Evolutionary conservation across 306 rosid species (phyloP), one percentile per base, ranked within the genome.

Genomic region (Medicago ruthenica): DNA sequence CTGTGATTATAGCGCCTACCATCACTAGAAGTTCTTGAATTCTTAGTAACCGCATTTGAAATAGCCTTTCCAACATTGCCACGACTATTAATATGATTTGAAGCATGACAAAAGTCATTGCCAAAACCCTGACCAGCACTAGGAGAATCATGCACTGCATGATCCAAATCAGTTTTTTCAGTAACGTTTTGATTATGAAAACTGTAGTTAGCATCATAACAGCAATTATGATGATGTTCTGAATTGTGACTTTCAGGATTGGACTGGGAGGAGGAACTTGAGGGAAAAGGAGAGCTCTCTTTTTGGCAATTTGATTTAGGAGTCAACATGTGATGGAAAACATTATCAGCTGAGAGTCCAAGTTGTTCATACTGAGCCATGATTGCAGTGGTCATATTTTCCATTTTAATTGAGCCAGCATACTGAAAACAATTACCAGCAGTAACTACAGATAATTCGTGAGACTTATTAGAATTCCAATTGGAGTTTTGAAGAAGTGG

Each of bases 241-340:
- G 88, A 83, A 66, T 62, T 45, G 70, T 76, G 76, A 79, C 74
- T 72, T 36, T 85, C 84, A 41, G 76, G 67, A 82, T 81, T 73
- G 45, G 83, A 78, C 13, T 63, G 87, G n/a, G 68, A 41, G 3
- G 82, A 78, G 44, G 68, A 31, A 75, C 75, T 59, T 12, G 73
- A n/a, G 57, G 84, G 83, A 77, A 83, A 71, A 72, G 85, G 82
- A 27, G 87, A 79, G 74, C 81, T 61, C 42, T 84, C 89, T 67
- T 51, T 74, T 62, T 62, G 82, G 81, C 71, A 57, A 67, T 40
- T 60, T 21, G 80, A 47, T 63, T 79, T 86, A 62, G 73, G 59
- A 83, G 70, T 81, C 79, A 54, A 68, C 24, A 3, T 54, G 15
- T 83, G 76, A 61, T 81, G 76, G 41, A 58, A 27, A 22, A 1